Conservation (phyloP, 2,329 filamentous ascomycete species). For the Corniculantispora saksenae region DNA sequence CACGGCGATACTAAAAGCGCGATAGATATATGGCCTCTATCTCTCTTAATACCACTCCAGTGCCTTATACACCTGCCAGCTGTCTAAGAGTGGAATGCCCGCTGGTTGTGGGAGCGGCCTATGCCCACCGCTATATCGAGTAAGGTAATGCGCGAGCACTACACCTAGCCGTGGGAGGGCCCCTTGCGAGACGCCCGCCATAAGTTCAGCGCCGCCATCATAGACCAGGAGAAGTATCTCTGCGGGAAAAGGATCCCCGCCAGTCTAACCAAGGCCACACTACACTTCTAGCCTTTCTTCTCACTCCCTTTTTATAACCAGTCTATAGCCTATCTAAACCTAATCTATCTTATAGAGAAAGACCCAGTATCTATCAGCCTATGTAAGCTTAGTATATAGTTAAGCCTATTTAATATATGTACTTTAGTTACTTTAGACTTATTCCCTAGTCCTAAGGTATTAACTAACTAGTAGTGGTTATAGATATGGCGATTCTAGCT, state of each 20-base stretch:
- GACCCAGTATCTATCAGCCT: slow-evolving; percentile 27
- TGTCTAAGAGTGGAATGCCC: slow-evolving; percentile 22
- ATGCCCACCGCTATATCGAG: slow-evolving; percentile 20
- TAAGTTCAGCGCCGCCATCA: slow-evolving; percentile 27
- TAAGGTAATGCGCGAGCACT: slow-evolving; percentile 19
- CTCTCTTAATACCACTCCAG: slow-evolving; percentile 25
- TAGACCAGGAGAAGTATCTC: slow-evolving; percentile 8
- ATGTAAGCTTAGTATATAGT: slow-evolving; percentile 23
- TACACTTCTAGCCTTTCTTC: slow-evolving; percentile 22
- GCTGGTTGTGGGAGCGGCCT: slow-evolving; percentile 28
- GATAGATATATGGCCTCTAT: slow-evolving; percentile 25
- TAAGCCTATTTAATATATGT: slow-evolving; percentile 25
- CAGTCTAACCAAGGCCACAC: slow-evolving; percentile 21
- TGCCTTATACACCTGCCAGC: slow-evolving; percentile 26
- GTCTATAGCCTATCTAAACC: slow-evolving; percentile 22
- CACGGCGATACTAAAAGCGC: background rate
- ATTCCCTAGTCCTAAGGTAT: slow-evolving; percentile 9
- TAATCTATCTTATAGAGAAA: slow-evolving; percentile 22
- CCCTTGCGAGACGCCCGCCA: slow-evolving; percentile 29
- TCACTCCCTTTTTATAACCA: slow-evolving; percentile 15
- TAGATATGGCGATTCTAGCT: slow-evolving; percentile 25
- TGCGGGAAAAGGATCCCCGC: slow-evolving; percentile 18
- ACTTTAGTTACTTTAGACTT: slow-evolving; percentile 24
- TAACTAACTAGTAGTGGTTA: slow-evolving; percentile 23
- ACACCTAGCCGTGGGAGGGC: slow-evolving; percentile 27